Conservation (phyloP, 768 basidiomycete genomes). For the Fomitopsis serialis region DNA sequence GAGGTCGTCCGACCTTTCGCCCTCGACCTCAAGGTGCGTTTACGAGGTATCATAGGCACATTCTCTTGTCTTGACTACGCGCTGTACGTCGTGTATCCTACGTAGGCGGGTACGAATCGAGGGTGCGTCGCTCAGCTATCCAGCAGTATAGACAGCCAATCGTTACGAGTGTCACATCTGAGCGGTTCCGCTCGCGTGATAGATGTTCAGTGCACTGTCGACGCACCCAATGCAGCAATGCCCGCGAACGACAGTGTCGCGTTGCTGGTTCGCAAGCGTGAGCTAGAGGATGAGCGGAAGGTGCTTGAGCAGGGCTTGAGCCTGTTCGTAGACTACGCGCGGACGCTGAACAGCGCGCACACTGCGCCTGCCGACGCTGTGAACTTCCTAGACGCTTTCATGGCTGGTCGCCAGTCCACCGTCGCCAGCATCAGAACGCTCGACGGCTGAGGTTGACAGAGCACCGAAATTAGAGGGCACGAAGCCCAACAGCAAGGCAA, state of each 20-base stretch:
- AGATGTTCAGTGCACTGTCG: slow-evolving; percentile 49
- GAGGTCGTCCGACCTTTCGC: slow-evolving; percentile 50
- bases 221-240: slow-evolving; percentile 25
- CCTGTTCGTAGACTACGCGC: slow-evolving; percentile 39
- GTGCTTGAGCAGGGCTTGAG: slow-evolving; percentile 37
- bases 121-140: slow-evolving; percentile 46
- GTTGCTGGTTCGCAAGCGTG: slow-evolving; percentile 30
- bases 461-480: slow-evolving; percentile 1
- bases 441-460: slow-evolving; percentile 27
- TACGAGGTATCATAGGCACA: too few species aligned
- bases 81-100: not conserved
- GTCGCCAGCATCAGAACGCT: slow-evolving; percentile 28
- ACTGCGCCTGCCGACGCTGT: slow-evolving; percentile 33
- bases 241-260: slow-evolving; percentile 9
- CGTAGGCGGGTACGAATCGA: slow-evolving; percentile 48
- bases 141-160: slow-evolving; percentile 43
- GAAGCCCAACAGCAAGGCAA: not conserved
- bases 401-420: slow-evolving; percentile 32
- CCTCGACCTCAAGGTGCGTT: slow-evolving; percentile 40
- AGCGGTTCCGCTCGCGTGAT: slow-evolving; percentile 39
- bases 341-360: slow-evolving; percentile 38
- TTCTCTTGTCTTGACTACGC: not conserved
- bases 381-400: slow-evolving; percentile 36
- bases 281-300: slow-evolving; percentile 32
- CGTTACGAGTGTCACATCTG: slow-evolving; percentile 48